Percentiles rank a stretch among this genome's conserved stretches.
These are phyloP conservation scores for Knoxia roxburghii DNA, from an alignment of 257 asterid species.

Conservation along the genomic window DNA sequence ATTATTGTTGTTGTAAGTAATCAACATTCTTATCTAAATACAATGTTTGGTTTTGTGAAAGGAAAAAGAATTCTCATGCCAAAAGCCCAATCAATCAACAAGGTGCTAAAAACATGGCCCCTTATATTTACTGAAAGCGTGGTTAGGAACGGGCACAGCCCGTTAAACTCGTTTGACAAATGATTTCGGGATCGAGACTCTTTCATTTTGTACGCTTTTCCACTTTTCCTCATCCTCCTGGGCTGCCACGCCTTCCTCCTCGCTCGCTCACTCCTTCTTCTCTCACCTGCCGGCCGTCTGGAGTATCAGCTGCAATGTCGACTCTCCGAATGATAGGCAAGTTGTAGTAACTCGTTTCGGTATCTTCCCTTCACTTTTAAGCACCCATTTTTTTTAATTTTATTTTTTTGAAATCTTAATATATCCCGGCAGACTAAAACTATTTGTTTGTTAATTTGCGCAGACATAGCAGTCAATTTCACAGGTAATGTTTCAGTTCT, in stretches of 20 bases:
- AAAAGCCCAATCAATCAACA: too few species aligned
- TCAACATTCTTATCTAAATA: too few species aligned
- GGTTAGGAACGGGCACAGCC: neutral
- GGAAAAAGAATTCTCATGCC: too few species aligned
- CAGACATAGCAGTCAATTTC: slow-evolving; percentile 94
- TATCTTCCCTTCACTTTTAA: neutral
- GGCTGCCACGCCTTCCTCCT: neutral
- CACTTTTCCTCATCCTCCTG: neutral
- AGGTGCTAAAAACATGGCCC: too few species aligned
- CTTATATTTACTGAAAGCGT: too few species aligned
- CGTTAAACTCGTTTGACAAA: neutral
- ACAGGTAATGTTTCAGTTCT: slow-evolving; percentile 48
- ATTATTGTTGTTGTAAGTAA: too few species aligned
- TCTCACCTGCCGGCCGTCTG: neutral
- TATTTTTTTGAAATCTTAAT: too few species aligned
- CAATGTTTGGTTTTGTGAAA: too few species aligned
- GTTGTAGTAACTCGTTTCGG: slow-evolving; percentile 12
- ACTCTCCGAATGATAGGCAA: slow-evolving; percentile 72
- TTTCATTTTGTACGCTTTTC: neutral
- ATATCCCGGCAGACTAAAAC: neutral
- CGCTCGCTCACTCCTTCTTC: neutral
- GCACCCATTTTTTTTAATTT: neutral
- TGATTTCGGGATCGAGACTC: slow-evolving; percentile 1
- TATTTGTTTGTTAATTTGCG: slow-evolving; percentile 12
- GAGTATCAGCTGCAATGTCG: slow-evolving; percentile 47